Evolutionary conservation across 805 yeast species (phyloP).

Genomic region (Lipomyces japonicus): DNA sequence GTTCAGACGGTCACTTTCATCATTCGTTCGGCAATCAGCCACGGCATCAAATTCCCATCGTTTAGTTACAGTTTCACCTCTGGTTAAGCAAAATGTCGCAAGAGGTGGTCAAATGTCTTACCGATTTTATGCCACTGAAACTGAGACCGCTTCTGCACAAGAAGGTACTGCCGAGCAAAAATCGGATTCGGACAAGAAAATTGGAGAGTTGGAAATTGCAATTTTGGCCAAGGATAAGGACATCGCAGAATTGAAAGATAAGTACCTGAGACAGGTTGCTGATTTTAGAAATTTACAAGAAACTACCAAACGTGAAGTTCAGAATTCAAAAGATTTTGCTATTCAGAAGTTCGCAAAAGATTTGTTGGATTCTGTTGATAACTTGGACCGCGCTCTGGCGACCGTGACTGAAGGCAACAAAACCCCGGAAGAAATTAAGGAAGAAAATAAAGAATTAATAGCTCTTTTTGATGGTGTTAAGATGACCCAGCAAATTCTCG

Average conservation of each 20-base stretch:
- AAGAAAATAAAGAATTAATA: slow-evolving; percentile 58
- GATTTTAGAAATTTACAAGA: slow-evolving; percentile 92
- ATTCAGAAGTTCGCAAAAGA: slow-evolving; percentile 89
- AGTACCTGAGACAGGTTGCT: slow-evolving; percentile 76
- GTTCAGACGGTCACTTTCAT: no score
- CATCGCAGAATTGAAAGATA: slow-evolving; percentile 75
- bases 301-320: slow-evolving; percentile 79
- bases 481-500: slow-evolving; percentile 84
- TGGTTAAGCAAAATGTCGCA: no score
- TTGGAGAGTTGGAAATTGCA: slow-evolving; percentile 49
- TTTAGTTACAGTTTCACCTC: no score
- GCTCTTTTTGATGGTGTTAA: slow-evolving; percentile 82
- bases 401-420: slow-evolving; percentile 45
- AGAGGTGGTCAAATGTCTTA: no score
- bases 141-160: no score
- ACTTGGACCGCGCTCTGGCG: slow-evolving; percentile 82
- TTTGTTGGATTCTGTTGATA: slow-evolving; percentile 82
- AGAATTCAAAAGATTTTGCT: slow-evolving; percentile 85
- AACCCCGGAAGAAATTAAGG: slow-evolving; percentile 39
- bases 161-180: no score
- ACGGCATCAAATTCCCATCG: no score
- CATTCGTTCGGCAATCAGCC: no score
- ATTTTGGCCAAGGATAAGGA: slow-evolving; percentile 56
- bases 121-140: no score
- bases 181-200: no score